Evolutionary conservation across 331 rosid genomes (phyloP).

Genomic region (Malus hybrid): DNA sequence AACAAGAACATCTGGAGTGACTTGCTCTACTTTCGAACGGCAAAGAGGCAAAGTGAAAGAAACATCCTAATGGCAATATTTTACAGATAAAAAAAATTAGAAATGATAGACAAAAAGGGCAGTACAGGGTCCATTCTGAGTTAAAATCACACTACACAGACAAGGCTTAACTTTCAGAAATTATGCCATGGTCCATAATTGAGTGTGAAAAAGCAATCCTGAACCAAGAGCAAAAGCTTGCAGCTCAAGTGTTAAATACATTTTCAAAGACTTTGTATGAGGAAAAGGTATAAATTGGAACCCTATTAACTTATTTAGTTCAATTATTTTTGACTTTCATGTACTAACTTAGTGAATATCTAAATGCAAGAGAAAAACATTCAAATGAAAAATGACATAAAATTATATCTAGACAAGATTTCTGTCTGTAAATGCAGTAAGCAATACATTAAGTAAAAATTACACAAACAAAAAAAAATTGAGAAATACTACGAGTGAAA

Average conservation of each 20-base stretch:
- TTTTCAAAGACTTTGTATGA: not conserved
- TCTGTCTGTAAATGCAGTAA: not conserved
- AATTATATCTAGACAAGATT: not conserved
- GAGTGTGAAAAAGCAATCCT: not conserved
- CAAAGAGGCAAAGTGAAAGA: conserved; percentile 91
- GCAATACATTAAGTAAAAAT: not conserved
- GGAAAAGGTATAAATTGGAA: not conserved
- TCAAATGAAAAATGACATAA: not conserved
- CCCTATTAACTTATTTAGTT: not conserved
- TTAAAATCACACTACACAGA: not conserved
- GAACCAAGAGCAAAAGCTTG: not conserved
- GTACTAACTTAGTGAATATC: not conserved
- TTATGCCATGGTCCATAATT: not conserved
- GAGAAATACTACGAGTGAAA: not conserved
- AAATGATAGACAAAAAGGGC: not conserved
- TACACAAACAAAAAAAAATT: not conserved
- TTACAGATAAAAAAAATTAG: conserved; percentile 3
- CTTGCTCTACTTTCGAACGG: conserved; percentile 79
- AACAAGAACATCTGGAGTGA: conserved; percentile 67
- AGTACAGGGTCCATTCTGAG: not conserved
- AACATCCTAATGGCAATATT: conserved; percentile 53
- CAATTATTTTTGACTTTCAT: not conserved
- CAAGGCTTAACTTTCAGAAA: not conserved
- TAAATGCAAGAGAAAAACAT: not conserved
- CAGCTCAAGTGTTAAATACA: not conserved